Evolutionary conservation across 228 moss, liverwort and hornwort species (phyloP), one percentile per base, ranked within the genome.

Genomic region (Sphagnum magellanicum): DNA sequence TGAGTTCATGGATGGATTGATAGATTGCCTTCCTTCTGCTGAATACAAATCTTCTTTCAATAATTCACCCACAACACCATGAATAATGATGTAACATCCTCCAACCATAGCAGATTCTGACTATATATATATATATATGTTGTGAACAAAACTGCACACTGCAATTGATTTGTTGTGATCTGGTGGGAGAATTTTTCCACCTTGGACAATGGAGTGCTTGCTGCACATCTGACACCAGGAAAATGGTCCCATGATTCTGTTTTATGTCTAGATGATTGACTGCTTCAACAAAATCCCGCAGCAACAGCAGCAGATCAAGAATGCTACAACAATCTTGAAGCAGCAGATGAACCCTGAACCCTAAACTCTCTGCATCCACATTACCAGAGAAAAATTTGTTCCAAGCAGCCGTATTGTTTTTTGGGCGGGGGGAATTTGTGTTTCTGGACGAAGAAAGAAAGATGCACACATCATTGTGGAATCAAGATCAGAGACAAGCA

Each of bases 401-500:
- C 1, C 17, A 13, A 48, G 32, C 3, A 51, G 13, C 10, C 17
- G 17, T 69, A 46, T 12, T 14, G 6, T 69, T n/a, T 49, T 14
- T 52, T 11, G 15, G 14, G 69, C 0, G 48, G 16, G 4, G 0
- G 15, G 32, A 6, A 4, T 59, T n/a, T 13, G 5, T 13, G 11
- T 53, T 53, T 9, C 4, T 8, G 5, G 46, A n/a, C 4, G 49
- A 69, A 32, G 53, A 4, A 53, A 9, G 6, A 62, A 10, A 68
- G 67, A 5, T 67, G 67, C 15, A 14, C 72, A 15, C 71, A 89
- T 87, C 91, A 92, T 89, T 0, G 89, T 92, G 65, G 73, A 70
- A 50, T 92, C 91, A 70, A 92, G 72, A 67, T 92, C 91, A 64
- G 89, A 84, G 72, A 92, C 91, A 63, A 92, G 64, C 89, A 92